Percentiles rank a stretch among this genome's conserved stretches.
phyloP scores from a whole-genome alignment of 2,329 filamentous ascomycete genomes.

The Leptographium radiaticola region DNA sequence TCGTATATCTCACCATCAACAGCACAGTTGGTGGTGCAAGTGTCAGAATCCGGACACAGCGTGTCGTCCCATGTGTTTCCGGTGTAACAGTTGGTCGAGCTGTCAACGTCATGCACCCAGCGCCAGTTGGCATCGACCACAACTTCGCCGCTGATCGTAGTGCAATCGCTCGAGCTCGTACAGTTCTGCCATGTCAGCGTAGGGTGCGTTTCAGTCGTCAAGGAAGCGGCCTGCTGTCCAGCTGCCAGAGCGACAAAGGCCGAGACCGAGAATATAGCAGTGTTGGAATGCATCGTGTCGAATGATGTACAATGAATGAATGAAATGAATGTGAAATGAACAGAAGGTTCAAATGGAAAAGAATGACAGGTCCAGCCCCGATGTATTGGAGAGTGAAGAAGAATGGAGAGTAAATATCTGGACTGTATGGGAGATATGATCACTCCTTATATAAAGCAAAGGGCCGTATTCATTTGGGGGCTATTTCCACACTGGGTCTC shows the following conservation, averaged over 20 bases:
- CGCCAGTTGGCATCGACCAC: slow-evolving; percentile 45
- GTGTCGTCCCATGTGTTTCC: slow-evolving; percentile 33
- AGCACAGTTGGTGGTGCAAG: slow-evolving; percentile 42
- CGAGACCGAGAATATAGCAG: slow-evolving; percentile 22
- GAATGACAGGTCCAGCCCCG: slow-evolving; percentile 2
- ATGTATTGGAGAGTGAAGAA: background rate
- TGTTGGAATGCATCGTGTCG: slow-evolving; percentile 8
- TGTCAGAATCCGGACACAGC: slow-evolving; percentile 32
- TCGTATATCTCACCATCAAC: slow-evolving; percentile 27
- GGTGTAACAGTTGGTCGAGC: slow-evolving; percentile 36
- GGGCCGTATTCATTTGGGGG: background rate
- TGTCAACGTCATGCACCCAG: slow-evolving; percentile 36
- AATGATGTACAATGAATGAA: background rate
- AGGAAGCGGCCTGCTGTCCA: slow-evolving; percentile 34
- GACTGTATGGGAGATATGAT: background rate
- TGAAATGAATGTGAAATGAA: slow-evolving; percentile 22
- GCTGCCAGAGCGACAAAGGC: slow-evolving; percentile 27
- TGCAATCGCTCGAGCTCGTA: slow-evolving; percentile 31
- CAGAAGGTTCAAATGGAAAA: background rate
- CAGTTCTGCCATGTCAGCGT: slow-evolving; percentile 38
- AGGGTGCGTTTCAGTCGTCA: slow-evolving; percentile 34
- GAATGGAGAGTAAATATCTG: background rate
- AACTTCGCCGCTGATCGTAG: slow-evolving; percentile 31
- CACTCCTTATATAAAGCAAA: slow-evolving; percentile 1
- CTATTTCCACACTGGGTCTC: background rate